These are phyloP conservation scores for Keithomyces neogunnii DNA, from an alignment of 2,329 filamentous ascomycete genomes.

Conservation along the genomic window DNA sequence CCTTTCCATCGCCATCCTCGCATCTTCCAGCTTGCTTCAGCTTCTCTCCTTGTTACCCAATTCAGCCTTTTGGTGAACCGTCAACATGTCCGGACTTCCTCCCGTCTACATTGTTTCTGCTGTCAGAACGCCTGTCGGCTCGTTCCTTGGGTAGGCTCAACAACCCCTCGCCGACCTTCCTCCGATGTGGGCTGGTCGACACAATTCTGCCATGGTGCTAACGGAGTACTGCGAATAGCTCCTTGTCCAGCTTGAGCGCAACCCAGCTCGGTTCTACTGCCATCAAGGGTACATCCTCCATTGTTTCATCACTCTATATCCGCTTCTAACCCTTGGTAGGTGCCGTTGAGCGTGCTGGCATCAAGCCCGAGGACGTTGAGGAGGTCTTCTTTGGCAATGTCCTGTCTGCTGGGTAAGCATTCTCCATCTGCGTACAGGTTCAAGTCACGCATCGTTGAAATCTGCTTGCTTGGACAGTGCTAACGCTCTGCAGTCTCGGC, in stretches of 20 bases:
- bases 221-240: conserved; percentile 42
- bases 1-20: neutral
- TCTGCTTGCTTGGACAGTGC: neutral
- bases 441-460: neutral
- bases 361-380: conserved; percentile 84
- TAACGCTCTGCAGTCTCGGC: conserved; percentile 55
- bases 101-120: conserved; percentile 94
- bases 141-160: conserved; percentile 77
- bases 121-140: conserved; percentile 83
- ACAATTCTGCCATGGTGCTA: conserved; percentile 8
- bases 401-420: conserved; percentile 77
- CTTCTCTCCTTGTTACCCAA: conserved; percentile 1
- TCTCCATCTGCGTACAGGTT: conserved; percentile 2
- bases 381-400: conserved; percentile 99
- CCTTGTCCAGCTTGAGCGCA: conserved; percentile 78
- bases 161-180: conserved; percentile 3
- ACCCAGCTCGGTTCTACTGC: conserved; percentile 81
- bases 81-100: conserved; percentile 64
- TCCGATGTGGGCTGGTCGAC: neutral
- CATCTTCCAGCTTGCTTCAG: conserved; percentile 5
- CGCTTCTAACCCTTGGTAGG: conserved; percentile 29
- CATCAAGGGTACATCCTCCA: conserved; percentile 65
- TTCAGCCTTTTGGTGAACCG: neutral
- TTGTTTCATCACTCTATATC: neutral
- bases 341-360: conserved; percentile 77